Percentiles rank a stretch among this genome's conserved stretches.
Evolutionary conservation across 1,284 basidiomycete species (phyloP).

Genomic region (Veloporphyrellus conicus): DNA sequence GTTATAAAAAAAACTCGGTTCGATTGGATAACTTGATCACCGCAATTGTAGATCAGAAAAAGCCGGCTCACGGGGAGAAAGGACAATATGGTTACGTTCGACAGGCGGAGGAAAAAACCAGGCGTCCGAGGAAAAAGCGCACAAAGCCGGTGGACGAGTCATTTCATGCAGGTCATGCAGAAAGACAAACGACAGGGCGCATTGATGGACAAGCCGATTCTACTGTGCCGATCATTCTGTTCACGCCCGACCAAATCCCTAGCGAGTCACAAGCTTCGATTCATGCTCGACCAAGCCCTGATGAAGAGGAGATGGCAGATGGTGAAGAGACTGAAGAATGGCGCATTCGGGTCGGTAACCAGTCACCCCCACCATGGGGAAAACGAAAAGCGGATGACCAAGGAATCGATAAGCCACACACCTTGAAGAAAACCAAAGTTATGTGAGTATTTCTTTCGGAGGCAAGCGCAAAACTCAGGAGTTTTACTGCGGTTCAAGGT

Average conservation of each 20-base stretch:
- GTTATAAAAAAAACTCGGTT: slow-evolving; percentile 73
- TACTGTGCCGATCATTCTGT: slow-evolving; percentile 26
- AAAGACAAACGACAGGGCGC: slow-evolving; percentile 25
- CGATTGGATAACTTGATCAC: slow-evolving; percentile 62
- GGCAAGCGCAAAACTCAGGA: not conserved
- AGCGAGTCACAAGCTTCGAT: slow-evolving; percentile 16
- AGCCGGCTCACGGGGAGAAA: slow-evolving; percentile 61
- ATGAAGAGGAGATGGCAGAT: slow-evolving; percentile 58
- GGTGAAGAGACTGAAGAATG: slow-evolving; percentile 58
- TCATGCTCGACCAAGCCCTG: slow-evolving; percentile 34
- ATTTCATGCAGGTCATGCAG: slow-evolving; percentile 17
- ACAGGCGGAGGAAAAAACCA: slow-evolving; percentile 60
- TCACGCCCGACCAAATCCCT: slow-evolving; percentile 22
- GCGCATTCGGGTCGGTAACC: slow-evolving; percentile 58
- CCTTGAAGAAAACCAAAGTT: slow-evolving; percentile 27
- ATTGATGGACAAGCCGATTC: slow-evolving; percentile 17
- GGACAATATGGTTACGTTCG: slow-evolving; percentile 76
- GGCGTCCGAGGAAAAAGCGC: slow-evolving; percentile 50
- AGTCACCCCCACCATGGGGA: slow-evolving; percentile 62
- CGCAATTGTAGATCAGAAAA: slow-evolving; percentile 62
- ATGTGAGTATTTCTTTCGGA: slow-evolving; percentile 24
- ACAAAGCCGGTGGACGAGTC: slow-evolving; percentile 32
- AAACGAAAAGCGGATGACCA: slow-evolving; percentile 50
- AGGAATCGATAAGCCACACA: slow-evolving; percentile 3
- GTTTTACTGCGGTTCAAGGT: slow-evolving; percentile 4